A percentile compares a stretch with the other conserved stretches of the same genome.
These are phyloP conservation scores for Corymbia maculata DNA, from an alignment of 345 rosid species.

Conservation along the genomic window DNA sequence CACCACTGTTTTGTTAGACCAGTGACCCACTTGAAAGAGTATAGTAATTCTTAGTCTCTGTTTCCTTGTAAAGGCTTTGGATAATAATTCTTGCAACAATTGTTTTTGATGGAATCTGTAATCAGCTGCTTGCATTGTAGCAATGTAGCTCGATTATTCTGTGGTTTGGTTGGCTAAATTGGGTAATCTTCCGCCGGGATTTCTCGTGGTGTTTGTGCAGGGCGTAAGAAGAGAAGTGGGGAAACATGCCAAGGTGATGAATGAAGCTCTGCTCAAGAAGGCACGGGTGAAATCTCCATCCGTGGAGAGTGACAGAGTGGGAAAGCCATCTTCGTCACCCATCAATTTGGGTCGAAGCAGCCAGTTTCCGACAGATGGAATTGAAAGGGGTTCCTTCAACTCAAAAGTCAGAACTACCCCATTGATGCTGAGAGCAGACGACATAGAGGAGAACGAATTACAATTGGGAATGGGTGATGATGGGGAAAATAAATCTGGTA, in stretches of 20 bases:
- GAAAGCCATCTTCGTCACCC: conserved; percentile 4
- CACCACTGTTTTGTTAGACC: background rate
- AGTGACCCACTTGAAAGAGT: background rate
- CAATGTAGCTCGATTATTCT: background rate
- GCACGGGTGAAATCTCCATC: background rate
- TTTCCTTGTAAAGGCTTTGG: background rate
- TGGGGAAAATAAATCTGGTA: background rate
- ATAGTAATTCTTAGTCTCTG: background rate
- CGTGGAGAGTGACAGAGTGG: background rate
- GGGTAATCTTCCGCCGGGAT: background rate
- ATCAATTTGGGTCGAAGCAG: background rate
- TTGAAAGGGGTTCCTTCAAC: conserved; percentile 5
- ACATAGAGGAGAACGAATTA: background rate
- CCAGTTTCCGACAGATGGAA: background rate
- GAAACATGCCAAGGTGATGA: conserved; percentile 58
- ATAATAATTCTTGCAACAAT: background rate
- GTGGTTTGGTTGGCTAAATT: background rate
- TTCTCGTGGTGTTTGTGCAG: conserved; percentile 16
- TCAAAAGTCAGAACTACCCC: conserved; percentile 3
- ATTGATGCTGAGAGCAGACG: background rate
- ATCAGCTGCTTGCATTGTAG: background rate
- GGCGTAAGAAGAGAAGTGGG: conserved; percentile 98
- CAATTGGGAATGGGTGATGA: background rate
- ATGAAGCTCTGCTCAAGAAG: conserved; percentile 18
- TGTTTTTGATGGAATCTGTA: background rate